A percentile compares a stretch with the other conserved stretches of the same genome.
Conservation (phyloP, 1,284 basidiomycete genomes). For the Megacollybia platyphylla region DNA sequence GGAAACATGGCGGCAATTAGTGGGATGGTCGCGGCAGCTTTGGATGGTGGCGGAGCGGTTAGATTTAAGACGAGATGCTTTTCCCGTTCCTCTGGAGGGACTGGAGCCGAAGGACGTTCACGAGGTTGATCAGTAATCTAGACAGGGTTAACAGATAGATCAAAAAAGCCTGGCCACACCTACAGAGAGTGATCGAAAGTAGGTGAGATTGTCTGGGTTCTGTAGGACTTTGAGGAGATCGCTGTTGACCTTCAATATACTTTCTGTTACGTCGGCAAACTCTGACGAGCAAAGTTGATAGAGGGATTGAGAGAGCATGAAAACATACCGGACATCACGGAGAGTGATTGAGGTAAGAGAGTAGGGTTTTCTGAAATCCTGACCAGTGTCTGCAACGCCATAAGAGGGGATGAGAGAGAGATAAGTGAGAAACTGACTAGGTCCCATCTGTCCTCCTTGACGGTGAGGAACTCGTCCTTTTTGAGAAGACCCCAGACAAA, state of each 20-base stretch:
- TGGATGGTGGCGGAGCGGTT: conserved; percentile 35
- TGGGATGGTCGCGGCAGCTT: conserved; percentile 36
- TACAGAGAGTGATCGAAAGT: conserved; percentile 67
- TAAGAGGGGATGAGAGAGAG: neutral
- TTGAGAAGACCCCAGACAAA: conserved; percentile 79
- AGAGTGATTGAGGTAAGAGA: conserved; percentile 42
- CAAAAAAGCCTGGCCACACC: conserved; percentile 10
- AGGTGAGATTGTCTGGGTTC: conserved; percentile 53
- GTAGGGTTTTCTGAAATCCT: conserved; percentile 55
- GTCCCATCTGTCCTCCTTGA: conserved; percentile 74
- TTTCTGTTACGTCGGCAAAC: conserved; percentile 72
- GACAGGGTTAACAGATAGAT: conserved; percentile 4
- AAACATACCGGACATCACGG: conserved; percentile 58
- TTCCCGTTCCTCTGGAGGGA: conserved; percentile 33
- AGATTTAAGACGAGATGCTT: conserved; percentile 68
- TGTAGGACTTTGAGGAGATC: conserved; percentile 47
- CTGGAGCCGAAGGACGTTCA: conserved; percentile 44
- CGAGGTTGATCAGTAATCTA: conserved; percentile 78
- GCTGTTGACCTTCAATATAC: conserved; percentile 54
- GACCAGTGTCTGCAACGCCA: conserved; percentile 42
- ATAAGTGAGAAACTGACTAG: conserved; percentile 40
- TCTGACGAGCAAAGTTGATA: conserved; percentile 24
- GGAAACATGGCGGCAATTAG: conserved; percentile 61
- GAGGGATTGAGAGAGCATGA: conserved; percentile 3
- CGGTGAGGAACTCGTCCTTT: conserved; percentile 61